A percentile compares a stretch with the other conserved stretches of the same genome.
phyloP scores from a whole-genome alignment of 2,329 filamentous ascomycete species.

The Alternaria tenuissima region DNA sequence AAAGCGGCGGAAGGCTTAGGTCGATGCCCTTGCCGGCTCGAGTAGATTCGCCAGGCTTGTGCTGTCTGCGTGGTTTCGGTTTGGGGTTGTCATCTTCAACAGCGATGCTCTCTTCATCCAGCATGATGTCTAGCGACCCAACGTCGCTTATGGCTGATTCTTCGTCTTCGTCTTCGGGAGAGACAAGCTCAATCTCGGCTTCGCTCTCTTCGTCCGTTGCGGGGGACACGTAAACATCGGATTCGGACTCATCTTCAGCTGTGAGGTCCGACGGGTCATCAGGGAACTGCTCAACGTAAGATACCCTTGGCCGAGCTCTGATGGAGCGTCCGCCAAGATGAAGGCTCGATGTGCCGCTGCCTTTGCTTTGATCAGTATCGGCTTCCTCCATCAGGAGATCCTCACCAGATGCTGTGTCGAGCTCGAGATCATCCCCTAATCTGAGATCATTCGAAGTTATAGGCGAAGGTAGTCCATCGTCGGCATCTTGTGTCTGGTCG shows the following conservation, averaged over 20 bases:
- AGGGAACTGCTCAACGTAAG: constrained; percentile 19
- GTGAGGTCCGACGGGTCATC: constrained; percentile 9
- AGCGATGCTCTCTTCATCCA: neutral
- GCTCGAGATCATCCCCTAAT: neutral
- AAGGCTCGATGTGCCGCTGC: neutral
- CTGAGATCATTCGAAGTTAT: neutral
- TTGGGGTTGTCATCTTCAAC: constrained; percentile 8
- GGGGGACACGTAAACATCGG: constrained; percentile 1
- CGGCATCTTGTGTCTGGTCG: neutral
- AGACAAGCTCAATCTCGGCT: neutral
- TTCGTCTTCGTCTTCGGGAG: neutral
- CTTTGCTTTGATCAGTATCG: neutral
- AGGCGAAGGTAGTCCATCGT: neutral
- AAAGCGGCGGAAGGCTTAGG: constrained; percentile 55
- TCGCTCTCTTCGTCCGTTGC: constrained; percentile 10
- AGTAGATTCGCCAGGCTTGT: neutral
- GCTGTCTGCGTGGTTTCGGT: neutral
- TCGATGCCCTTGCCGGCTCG: constrained; percentile 38
- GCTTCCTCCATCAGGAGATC: neutral
- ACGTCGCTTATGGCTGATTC: neutral
- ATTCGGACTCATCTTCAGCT: constrained; percentile 9
- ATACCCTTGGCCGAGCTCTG: constrained; percentile 18
- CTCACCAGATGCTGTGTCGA: neutral
- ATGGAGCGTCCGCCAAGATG: constrained; percentile 7
- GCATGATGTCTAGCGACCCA: neutral